Conservation (phyloP, 441 rosid species). For the Brassica hybrid region DNA sequence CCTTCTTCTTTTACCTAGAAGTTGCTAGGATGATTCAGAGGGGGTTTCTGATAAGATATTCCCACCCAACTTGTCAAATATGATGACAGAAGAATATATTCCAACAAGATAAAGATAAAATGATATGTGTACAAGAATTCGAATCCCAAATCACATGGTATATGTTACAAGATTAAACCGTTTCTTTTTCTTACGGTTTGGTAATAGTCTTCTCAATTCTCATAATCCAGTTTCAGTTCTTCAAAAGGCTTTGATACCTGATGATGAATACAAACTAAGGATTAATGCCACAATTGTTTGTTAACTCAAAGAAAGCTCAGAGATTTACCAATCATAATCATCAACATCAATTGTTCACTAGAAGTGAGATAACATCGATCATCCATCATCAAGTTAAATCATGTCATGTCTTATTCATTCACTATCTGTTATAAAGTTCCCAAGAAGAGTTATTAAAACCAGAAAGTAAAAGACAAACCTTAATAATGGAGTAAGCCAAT, state of each 20-base stretch:
- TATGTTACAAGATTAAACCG: constrained; percentile 15
- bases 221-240: constrained; percentile 66
- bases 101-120: constrained; percentile 23
- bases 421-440: too few relatives aligned
- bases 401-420: too few relatives aligned
- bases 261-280: constrained; percentile 1
- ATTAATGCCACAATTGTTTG: constrained; percentile 1
- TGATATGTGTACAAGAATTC: constrained; percentile 15
- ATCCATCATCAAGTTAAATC: too few relatives aligned
- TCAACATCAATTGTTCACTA: constrained; percentile 44
- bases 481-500: too few relatives aligned
- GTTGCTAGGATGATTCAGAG: constrained; percentile 3
- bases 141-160: constrained; percentile 7
- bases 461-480: too few relatives aligned
- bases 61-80: constrained; percentile 37
- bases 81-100: constrained; percentile 32
- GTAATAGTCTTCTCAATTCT: constrained; percentile 59
- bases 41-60: constrained; percentile 15
- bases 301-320: not conserved
- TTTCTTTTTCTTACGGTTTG: constrained; percentile 40
- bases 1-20: constrained; percentile 23
- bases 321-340: not conserved
- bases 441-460: too few relatives aligned
- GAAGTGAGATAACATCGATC: too few relatives aligned
- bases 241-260: constrained; percentile 83